Percentiles rank a stretch among this genome's conserved stretches.
Evolutionary conservation across 176 grass and related monocot genomes (phyloP).

Genomic region (Paspalum vaginatum): DNA sequence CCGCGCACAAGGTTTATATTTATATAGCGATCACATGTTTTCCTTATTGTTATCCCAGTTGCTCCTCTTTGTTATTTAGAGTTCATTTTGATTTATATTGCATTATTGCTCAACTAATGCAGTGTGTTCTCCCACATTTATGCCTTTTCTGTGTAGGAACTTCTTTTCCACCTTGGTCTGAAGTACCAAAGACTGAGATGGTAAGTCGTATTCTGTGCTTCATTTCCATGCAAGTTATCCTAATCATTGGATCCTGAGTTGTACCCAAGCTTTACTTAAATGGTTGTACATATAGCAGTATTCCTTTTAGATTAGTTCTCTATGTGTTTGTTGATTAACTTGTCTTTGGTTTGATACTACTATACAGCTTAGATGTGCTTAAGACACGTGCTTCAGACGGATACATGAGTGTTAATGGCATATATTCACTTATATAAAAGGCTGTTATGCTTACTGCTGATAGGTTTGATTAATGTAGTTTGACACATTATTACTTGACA

Average conservation of each 20-base stretch:
- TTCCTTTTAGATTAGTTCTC: conserved; percentile 14
- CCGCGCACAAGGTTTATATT: conserved; percentile 76
- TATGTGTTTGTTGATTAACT: conserved; percentile 16
- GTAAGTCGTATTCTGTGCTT: conserved; percentile 52
- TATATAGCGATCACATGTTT: conserved; percentile 15
- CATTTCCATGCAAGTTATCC: not conserved
- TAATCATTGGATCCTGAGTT: no score
- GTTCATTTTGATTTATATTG: conserved; percentile 39
- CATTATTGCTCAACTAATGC: conserved; percentile 33
- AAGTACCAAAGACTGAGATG: conserved; percentile 84
- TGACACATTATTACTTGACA: conserved; percentile 55
- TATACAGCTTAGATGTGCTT: conserved; percentile 25
- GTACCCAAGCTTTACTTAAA: no score
- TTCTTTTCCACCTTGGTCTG: conserved; percentile 89
- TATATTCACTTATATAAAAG: conserved; percentile 23
- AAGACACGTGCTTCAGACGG: conserved; percentile 15
- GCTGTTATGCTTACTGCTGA: conserved; percentile 32
- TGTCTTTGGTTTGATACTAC: conserved; percentile 17
- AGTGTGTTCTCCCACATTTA: conserved; percentile 19
- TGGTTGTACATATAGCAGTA: not conserved
- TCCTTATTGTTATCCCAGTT: conserved; percentile 21
- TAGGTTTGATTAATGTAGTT: conserved; percentile 38
- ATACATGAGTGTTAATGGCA: conserved; percentile 14
- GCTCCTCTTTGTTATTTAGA: conserved; percentile 31
- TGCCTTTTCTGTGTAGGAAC: conserved; percentile 61